Evolutionary conservation across 495 filamentous ascomycete species (phyloP), one percentile per base, ranked within the genome.

Genomic region (Schizothecium vesticola): DNA sequence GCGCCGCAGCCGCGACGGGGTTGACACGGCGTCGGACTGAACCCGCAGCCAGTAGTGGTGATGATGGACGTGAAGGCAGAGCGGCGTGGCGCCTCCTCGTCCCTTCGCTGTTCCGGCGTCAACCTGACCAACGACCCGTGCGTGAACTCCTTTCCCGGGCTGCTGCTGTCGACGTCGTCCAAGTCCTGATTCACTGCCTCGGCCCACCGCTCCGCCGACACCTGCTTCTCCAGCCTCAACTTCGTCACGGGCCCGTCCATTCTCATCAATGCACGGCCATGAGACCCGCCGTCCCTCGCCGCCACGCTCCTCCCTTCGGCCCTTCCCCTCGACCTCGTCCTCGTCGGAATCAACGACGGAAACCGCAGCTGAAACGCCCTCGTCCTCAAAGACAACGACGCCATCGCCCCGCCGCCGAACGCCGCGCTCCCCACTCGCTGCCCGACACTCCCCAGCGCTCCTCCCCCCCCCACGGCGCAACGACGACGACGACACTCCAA

Each of bases 11-110:
- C 61, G 60, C 55, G 64, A 73, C 36, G 36, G 58, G 31, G 10
- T 60, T 56, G 59, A 29, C 36, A 51, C 22, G 2, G 73, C 64
- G 43, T 60, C 25, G 6, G 73, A 71, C 56, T 71, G 71, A 16
- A 68, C 66, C 36, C 79, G 80, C 31, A 84, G 71, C 84, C 83
- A 86, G 77, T 85, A 86, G 76, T 86, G 84, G 70, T 86, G 83
- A 67, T 86, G 83, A 66, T 86, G 84, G 71, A 80, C 85, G 73
- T 85, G 84, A 60, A 84, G 69, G 72, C 82, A 84, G 69, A 83
- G 72, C 61, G 74, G 73, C 43, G 25, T 66, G n/a, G 26, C 2
- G 59, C 56, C 56, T 25, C 31, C 33, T 11, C 4, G 11, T 16
- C 3, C 29, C n/a, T 19, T 21, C 16, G 56, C 56, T 16, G 63